phyloP scores from a whole-genome alignment of 1,284 basidiomycete species.

The Thelephora terrestris region DNA sequence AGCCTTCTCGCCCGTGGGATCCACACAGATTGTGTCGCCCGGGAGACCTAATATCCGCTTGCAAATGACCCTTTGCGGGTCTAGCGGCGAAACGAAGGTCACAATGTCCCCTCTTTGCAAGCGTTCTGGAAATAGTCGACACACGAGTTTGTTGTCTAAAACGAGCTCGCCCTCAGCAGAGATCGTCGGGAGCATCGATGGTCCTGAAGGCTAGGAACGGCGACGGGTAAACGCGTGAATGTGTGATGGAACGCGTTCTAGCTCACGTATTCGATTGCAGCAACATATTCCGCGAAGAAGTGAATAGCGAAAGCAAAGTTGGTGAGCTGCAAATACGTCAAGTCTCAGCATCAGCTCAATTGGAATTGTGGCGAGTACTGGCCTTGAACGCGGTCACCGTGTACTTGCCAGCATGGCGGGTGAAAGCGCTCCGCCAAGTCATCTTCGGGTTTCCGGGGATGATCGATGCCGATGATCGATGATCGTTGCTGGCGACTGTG shows the following conservation, averaged over 20 bases:
- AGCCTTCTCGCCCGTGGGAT: slow-evolving; percentile 60
- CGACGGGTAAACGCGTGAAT: background rate
- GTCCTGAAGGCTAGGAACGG: slow-evolving; percentile 37
- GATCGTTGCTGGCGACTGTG: background rate
- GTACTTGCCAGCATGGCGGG: slow-evolving; percentile 2
- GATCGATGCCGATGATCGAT: background rate
- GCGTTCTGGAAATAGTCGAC: slow-evolving; percentile 40
- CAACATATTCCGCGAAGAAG: slow-evolving; percentile 50
- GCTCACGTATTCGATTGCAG: slow-evolving; percentile 40
- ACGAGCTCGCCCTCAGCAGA: slow-evolving; percentile 48
- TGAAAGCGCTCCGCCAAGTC: too few species aligned
- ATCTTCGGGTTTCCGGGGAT: too few species aligned
- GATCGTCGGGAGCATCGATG: slow-evolving; percentile 87
- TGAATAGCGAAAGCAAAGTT: slow-evolving; percentile 47
- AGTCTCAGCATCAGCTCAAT: background rate
- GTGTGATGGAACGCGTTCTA: background rate
- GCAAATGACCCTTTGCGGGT: slow-evolving; percentile 67
- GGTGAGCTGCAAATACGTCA: slow-evolving; percentile 30
- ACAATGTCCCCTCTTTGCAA: slow-evolving; percentile 76
- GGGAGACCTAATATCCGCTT: slow-evolving; percentile 89
- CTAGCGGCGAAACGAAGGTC: slow-evolving; percentile 65
- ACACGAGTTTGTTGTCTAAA: slow-evolving; percentile 51
- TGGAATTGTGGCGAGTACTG: background rate
- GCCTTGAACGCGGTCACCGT: slow-evolving; percentile 5
- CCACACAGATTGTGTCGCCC: slow-evolving; percentile 84